These are phyloP conservation scores for Basidioascus undulatus DNA, from an alignment of 768 basidiomycete genomes.

Conservation along the genomic window DNA sequence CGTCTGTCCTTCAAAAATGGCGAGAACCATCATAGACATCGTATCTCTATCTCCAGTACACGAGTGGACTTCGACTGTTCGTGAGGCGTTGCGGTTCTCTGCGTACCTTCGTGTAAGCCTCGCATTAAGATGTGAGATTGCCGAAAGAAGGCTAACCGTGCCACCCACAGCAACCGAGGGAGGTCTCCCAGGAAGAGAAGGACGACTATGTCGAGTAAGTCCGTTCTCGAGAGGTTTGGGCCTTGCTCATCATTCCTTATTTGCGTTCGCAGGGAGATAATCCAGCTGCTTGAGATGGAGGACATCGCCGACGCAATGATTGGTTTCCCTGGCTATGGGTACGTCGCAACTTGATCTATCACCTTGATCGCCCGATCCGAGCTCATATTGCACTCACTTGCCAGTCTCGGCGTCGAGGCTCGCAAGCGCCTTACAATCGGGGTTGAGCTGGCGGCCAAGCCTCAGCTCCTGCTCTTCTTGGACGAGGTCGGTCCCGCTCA, in stretches of 20 bases:
- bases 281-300: constrained; percentile 64
- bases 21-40: background rate
- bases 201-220: constrained; percentile 14
- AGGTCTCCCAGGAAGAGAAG: constrained; percentile 14
- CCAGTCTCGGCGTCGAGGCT: constrained; percentile 17
- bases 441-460: constrained; percentile 54
- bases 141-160: no score
- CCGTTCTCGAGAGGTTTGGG: background rate
- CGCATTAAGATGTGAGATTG: no score
- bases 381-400: background rate
- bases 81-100: constrained; percentile 14
- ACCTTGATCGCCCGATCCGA: no score
- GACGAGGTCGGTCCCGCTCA: constrained; percentile 24
- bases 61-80: constrained; percentile 34
- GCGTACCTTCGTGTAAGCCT: constrained; percentile 15
- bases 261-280: constrained; percentile 25
- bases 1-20: background rate
- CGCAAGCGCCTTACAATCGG: constrained; percentile 28
- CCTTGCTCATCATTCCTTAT: background rate
- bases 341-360: no score
- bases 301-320: constrained; percentile 64
- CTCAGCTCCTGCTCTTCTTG: constrained; percentile 22
- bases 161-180: constrained; percentile 12
- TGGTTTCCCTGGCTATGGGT: constrained; percentile 15
- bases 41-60: constrained; percentile 25